Evolutionary conservation across 805 yeast genomes (phyloP), one percentile per base, ranked within the genome.

Genomic region (Lachancea quebecensis): DNA sequence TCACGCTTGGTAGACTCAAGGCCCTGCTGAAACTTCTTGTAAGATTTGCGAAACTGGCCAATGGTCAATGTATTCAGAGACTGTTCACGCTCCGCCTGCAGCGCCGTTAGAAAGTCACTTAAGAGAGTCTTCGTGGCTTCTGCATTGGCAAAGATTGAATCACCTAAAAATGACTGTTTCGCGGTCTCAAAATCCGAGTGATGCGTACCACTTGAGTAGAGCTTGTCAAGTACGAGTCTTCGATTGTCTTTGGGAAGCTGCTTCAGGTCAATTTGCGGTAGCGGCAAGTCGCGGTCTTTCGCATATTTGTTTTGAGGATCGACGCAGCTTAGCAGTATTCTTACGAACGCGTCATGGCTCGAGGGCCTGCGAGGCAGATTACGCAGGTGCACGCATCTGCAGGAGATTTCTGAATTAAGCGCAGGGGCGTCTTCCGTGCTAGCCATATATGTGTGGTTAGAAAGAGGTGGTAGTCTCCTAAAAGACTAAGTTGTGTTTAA

Each of bases 301-400:
- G 38, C 55, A 44, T 46, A 60, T 32, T 34, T 35, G 36, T 57
- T 58, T 9, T 39, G 21, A 12, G 50, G 48, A 36, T 57, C 52
- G 7, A 58, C 51, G 12, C 44, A 34, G 18, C 44, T 45, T n/a
- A 59, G 35, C 11, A 59, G 42, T 4, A 47, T 6, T 28, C 54
- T 50, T 10, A 43, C 52, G 44, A 48, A 58, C 27, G 50, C 46
- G 11, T 45, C 48, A 30, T 45, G 50, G 29, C 55, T 51, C 21
- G 48, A 45, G n/a, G 64, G 64, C 27, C 62, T 49, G 9, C 44
- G 44, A 8, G 64, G 62, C 30, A 57, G 14, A 34, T 59, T 58
- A 10, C 50, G 43, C 34, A 59, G 41, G 38, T 57, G 14, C 8
- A 30, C 33, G 14, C 14, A 12, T 30, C 14, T 11, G 33, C 9